Percentiles rank a stretch among this genome's conserved stretches.
Conservation (phyloP, 2,329 filamentous ascomycete species). For the Aspergillus transmontanensis region DNA sequence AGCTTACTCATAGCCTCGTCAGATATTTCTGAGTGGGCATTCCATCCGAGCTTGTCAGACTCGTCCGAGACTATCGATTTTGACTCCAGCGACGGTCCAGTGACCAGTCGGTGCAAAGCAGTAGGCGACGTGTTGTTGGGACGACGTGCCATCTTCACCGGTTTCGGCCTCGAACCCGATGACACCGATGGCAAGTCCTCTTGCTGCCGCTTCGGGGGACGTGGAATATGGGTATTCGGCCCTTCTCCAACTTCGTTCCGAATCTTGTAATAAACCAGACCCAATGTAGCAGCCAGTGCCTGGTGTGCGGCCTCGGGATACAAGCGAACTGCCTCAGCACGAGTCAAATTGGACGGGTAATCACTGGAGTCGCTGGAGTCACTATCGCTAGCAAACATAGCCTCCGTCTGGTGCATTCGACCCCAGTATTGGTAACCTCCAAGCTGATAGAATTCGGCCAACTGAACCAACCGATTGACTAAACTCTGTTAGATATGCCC, state of each 20-base stretch:
- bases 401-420: slow-evolving; percentile 36
- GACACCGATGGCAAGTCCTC: slow-evolving; percentile 37
- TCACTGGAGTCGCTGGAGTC: slow-evolving; percentile 45
- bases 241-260: slow-evolving; percentile 43
- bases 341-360: slow-evolving; percentile 36
- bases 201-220: slow-evolving; percentile 39
- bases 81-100: slow-evolving; percentile 37
- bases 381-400: slow-evolving; percentile 33
- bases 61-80: slow-evolving; percentile 35
- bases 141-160: slow-evolving; percentile 38
- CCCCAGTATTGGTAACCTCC: slow-evolving; percentile 44
- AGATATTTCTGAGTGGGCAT: slow-evolving; percentile 38
- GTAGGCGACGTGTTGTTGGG: slow-evolving; percentile 35
- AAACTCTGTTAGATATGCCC: slow-evolving; percentile 13
- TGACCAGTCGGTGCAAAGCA: slow-evolving; percentile 33
- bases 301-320: slow-evolving; percentile 45
- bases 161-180: slow-evolving; percentile 37
- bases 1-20: slow-evolving; percentile 43
- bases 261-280: slow-evolving; percentile 46
- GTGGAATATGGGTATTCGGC: slow-evolving; percentile 28
- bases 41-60: slow-evolving; percentile 39
- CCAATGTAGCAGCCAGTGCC: slow-evolving; percentile 42
- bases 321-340: slow-evolving; percentile 37
- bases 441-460: slow-evolving; percentile 45
- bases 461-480: slow-evolving; percentile 42